Percentiles rank a stretch among this genome's conserved stretches.
phyloP scores from a whole-genome alignment of 2,329 filamentous ascomycete genomes.

The Ramularia endophylla region DNA sequence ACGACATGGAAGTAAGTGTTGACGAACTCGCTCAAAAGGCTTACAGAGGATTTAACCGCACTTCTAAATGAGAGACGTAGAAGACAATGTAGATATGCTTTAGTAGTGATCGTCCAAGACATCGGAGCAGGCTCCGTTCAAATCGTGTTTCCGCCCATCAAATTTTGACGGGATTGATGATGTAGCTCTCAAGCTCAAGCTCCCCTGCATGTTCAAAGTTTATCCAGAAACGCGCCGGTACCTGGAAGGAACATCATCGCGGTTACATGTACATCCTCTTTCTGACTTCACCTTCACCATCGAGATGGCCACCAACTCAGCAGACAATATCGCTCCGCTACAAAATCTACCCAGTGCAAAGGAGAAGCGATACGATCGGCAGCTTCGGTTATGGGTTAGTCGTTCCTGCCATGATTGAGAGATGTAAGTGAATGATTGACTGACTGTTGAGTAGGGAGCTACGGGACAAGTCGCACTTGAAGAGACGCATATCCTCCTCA shows the following conservation, averaged over 20 bases:
- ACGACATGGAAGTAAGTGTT: too few relatives aligned
- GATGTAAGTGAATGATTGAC: background rate
- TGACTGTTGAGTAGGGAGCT: conserved; percentile 51
- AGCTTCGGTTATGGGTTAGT: conserved; percentile 74
- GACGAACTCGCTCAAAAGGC: too few relatives aligned
- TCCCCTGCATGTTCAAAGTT: too few relatives aligned
- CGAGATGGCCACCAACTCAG: conserved; percentile 19
- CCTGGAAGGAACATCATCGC: background rate
- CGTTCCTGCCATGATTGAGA: background rate
- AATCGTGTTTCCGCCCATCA: too few relatives aligned
- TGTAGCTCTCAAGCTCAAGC: too few relatives aligned
- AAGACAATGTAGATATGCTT: too few relatives aligned
- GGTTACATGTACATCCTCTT: background rate
- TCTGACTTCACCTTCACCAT: background rate
- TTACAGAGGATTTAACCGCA: too few relatives aligned
- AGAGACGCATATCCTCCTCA: conserved; percentile 79
- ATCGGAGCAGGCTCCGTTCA: too few relatives aligned
- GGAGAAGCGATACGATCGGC: conserved; percentile 76
- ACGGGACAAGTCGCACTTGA: conserved; percentile 87
- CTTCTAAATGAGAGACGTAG: too few relatives aligned
- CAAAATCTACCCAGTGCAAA: conserved; percentile 52
- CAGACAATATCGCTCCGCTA: conserved; percentile 39
- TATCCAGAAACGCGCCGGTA: too few relatives aligned
- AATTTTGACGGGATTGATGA: too few relatives aligned
- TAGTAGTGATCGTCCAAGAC: too few relatives aligned